Conservation (phyloP, 371 early-diverging fungal species). For the Mortierella sp. region DNA sequence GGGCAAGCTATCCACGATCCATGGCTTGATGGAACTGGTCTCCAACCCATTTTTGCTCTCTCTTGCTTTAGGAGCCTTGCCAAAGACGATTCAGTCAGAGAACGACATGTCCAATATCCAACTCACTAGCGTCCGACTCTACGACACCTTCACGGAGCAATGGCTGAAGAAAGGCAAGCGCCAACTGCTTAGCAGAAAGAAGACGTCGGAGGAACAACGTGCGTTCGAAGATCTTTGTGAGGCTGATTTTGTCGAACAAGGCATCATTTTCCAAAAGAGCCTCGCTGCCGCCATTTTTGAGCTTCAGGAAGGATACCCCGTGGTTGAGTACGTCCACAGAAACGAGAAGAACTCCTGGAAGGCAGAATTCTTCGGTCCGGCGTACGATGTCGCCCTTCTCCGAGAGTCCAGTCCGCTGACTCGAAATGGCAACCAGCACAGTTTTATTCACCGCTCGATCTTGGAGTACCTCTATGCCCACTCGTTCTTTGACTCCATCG, state of each 20-base stretch:
- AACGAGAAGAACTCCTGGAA: background rate
- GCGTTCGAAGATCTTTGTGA: background rate
- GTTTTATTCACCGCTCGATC: background rate
- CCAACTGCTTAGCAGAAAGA: background rate
- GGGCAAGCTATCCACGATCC: background rate
- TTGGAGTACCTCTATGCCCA: background rate
- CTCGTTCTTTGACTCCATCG: background rate
- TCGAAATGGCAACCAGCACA: background rate
- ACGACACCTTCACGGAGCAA: background rate
- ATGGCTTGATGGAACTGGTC: background rate
- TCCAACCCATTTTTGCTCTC: background rate
- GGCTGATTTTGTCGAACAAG: background rate
- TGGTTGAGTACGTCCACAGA: background rate
- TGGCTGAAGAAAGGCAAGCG: background rate
- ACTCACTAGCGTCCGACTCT: background rate
- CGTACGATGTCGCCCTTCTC: background rate
- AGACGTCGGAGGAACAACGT: too few species aligned
- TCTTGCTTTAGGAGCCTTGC: background rate
- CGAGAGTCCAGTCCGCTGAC: background rate
- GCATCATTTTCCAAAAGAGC: background rate
- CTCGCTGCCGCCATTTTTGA: slow-evolving; percentile 1
- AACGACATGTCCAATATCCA: background rate
- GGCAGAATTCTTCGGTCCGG: background rate
- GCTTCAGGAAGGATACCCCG: background rate
- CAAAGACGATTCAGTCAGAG: background rate